These are phyloP conservation scores for Thraustochytrium striatum DNA, from an alignment of 352 stramenopile genomes.

Conservation along the genomic window DNA sequence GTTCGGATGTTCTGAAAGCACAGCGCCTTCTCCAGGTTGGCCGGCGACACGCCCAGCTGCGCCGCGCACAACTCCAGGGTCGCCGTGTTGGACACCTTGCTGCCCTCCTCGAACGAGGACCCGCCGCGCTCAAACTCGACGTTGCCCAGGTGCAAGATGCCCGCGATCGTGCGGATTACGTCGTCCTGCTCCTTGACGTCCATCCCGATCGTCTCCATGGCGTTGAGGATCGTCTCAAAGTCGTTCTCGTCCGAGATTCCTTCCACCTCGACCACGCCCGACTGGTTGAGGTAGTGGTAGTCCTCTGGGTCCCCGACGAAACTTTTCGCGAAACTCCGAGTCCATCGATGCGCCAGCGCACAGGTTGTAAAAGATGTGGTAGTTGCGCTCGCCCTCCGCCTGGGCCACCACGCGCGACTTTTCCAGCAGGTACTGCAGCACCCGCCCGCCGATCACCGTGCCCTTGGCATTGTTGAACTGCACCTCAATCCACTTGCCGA, in stretches of 20 bases:
- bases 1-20: slow-evolving; percentile 79
- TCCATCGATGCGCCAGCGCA: slow-evolving; percentile 66
- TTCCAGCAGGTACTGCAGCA: slow-evolving; percentile 94
- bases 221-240: slow-evolving; percentile 83
- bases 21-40: slow-evolving; percentile 76
- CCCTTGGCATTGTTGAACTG: slow-evolving; percentile 77
- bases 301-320: slow-evolving; percentile 78
- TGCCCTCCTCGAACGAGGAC: slow-evolving; percentile 47
- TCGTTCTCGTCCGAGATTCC: slow-evolving; percentile 91
- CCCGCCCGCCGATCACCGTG: slow-evolving; percentile 77
- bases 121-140: slow-evolving; percentile 49
- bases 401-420: slow-evolving; percentile 93
- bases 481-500: slow-evolving; percentile 89
- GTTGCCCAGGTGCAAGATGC: slow-evolving; percentile 53
- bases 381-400: slow-evolving; percentile 89
- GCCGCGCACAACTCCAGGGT: slow-evolving; percentile 70
- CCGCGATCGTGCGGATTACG: slow-evolving; percentile 89
- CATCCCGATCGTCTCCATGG: slow-evolving; percentile 85
- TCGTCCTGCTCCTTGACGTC: slow-evolving; percentile 76
- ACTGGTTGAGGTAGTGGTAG: slow-evolving; percentile 88
- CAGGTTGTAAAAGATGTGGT: slow-evolving; percentile 98
- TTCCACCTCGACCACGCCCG: slow-evolving; percentile 80
- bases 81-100: slow-evolving; percentile 52
- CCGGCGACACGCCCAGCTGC: slow-evolving; percentile 74
- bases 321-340: slow-evolving; percentile 63